Conservation (phyloP, 352 stramenopile species). For the Phytophthora pluvialis region DNA sequence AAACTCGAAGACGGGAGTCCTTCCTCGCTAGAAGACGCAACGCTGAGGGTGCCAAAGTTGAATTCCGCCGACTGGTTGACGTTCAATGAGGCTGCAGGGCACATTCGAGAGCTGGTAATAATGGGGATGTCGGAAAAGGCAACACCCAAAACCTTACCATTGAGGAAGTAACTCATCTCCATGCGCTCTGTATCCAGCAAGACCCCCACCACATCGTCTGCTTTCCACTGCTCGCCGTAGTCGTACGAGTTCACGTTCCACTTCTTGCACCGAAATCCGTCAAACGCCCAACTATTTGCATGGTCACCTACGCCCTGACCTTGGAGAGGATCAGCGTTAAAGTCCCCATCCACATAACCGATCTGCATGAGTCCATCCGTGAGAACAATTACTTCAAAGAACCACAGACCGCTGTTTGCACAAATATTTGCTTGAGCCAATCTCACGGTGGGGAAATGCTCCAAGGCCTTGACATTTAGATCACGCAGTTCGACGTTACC, state of each 20-base stretch:
- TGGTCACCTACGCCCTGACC: constrained; percentile 94
- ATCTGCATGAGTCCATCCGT: constrained; percentile 94
- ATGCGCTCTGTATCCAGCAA: constrained; percentile 86
- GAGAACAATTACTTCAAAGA: constrained; percentile 91
- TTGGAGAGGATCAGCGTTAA: constrained; percentile 81
- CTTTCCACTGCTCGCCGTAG: constrained; percentile 86
- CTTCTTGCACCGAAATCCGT: constrained; percentile 90
- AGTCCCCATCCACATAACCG: constrained; percentile 90
- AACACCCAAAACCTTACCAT: constrained; percentile 88
- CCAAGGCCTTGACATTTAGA: constrained; percentile 61
- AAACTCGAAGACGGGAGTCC: not conserved
- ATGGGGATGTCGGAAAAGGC: constrained; percentile 75
- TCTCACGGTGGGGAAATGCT: constrained; percentile 84
- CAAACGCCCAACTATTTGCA: constrained; percentile 90
- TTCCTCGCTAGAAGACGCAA: constrained; percentile 1
- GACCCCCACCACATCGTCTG: constrained; percentile 87
- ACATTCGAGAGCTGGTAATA: constrained; percentile 55
- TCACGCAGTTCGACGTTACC: constrained; percentile 70
- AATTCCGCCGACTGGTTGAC: constrained; percentile 80
- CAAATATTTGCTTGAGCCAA: constrained; percentile 56
- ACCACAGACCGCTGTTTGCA: constrained; percentile 77
- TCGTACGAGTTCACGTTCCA: constrained; percentile 86
- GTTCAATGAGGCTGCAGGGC: constrained; percentile 88
- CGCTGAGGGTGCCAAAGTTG: constrained; percentile 63
- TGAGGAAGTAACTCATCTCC: constrained; percentile 91